These are phyloP conservation scores for Russula vinacea DNA, from an alignment of 768 basidiomycete genomes.

Conservation along the genomic window DNA sequence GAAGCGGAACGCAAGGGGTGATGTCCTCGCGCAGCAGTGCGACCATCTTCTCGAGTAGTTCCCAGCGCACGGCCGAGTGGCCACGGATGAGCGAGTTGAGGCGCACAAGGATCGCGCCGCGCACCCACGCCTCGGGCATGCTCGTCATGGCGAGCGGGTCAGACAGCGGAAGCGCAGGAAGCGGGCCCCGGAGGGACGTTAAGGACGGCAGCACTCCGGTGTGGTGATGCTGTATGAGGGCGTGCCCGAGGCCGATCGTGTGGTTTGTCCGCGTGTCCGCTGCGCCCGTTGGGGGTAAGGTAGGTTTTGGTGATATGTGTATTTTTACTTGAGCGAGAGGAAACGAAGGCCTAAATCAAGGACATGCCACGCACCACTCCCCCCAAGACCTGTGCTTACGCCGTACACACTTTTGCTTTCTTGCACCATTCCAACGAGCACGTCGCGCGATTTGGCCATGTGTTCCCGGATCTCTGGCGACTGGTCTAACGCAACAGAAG, in stretches of 20 bases:
- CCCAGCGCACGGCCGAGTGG: conserved; percentile 81
- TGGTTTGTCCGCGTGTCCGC: conserved; percentile 86
- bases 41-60: conserved; percentile 75
- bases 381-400: conserved; percentile 83
- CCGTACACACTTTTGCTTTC: conserved; percentile 76
- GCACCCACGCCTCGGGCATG: conserved; percentile 87
- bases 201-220: conserved; percentile 64
- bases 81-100: conserved; percentile 88
- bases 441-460: conserved; percentile 57
- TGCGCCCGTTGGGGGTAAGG: conserved; percentile 29
- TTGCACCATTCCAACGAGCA: conserved; percentile 64
- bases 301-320: neutral
- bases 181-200: conserved; percentile 35
- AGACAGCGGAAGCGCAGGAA: conserved; percentile 58
- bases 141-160: conserved; percentile 63
- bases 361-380: conserved; percentile 49
- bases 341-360: neutral
- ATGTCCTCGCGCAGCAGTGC: conserved; percentile 66
- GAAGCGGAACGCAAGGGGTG: conserved; percentile 77
- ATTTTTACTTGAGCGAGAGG: neutral
- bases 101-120: conserved; percentile 83
- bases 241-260: conserved; percentile 67
- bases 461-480: conserved; percentile 48
- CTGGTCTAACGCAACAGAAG: conserved; percentile 49
- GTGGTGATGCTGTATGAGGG: conserved; percentile 80